A percentile compares a stretch with the other conserved stretches of the same genome.
Evolutionary conservation across 345 rosid species (phyloP).

Genomic region (Jatropha curcas): DNA sequence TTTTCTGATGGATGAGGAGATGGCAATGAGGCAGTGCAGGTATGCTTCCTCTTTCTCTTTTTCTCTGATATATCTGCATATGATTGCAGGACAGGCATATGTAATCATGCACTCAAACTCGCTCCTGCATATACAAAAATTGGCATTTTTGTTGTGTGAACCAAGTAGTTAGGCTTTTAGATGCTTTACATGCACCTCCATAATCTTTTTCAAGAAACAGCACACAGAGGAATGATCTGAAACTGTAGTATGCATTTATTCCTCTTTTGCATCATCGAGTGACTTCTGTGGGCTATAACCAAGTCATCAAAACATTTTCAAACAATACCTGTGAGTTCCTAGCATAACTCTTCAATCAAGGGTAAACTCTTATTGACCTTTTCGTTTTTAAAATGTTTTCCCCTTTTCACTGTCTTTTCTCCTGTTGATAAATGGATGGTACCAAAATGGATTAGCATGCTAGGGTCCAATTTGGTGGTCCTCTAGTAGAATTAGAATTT

Average conservation of each 20-base stretch:
- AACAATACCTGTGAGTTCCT: constrained; percentile 14
- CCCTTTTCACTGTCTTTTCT: constrained; percentile 18
- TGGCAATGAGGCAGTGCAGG: constrained; percentile 9
- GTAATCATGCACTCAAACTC: neutral
- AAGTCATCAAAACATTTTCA: constrained; percentile 14
- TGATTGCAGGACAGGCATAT: no score
- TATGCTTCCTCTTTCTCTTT: constrained; percentile 8
- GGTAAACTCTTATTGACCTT: constrained; percentile 18
- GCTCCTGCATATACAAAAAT: neutral
- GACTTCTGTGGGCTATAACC: constrained; percentile 13
- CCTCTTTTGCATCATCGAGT: constrained; percentile 6
- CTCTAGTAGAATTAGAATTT: constrained; percentile 30
- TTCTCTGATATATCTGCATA: neutral
- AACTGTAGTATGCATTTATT: neutral
- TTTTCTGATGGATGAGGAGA: constrained; percentile 51
- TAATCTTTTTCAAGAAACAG: neutral
- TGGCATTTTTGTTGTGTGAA: neutral
- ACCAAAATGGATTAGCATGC: constrained; percentile 25
- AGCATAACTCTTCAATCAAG: constrained; percentile 29
- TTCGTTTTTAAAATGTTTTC: constrained; percentile 3
- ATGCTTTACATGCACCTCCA: neutral
- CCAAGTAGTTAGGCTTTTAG: neutral
- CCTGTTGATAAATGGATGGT: constrained; percentile 11
- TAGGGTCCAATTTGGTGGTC: constrained; percentile 41
- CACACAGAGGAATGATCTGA: neutral